Conservation (phyloP, 2,329 filamentous ascomycete genomes). For the Zymoseptoria ardabiliae region DNA sequence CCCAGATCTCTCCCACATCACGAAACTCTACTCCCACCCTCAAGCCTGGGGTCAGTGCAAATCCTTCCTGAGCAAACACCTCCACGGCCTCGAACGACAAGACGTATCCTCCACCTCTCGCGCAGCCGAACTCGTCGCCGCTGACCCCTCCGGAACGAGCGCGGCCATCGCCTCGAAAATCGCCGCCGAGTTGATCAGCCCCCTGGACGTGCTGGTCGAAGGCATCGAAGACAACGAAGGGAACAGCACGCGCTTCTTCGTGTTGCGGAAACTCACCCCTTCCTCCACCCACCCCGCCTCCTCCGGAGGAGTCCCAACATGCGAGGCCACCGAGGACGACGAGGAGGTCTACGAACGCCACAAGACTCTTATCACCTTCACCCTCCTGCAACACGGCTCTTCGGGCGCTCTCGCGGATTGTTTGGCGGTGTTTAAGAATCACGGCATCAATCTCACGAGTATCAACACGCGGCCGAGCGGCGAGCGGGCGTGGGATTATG, state of each 20-base stretch:
- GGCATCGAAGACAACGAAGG: constrained; percentile 66
- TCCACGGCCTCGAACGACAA: constrained; percentile 68
- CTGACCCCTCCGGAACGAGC: constrained; percentile 45
- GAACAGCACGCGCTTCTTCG: constrained; percentile 74
- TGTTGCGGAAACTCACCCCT: constrained; percentile 61
- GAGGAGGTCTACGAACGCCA: constrained; percentile 15
- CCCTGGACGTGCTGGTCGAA: constrained; percentile 60
- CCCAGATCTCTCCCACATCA: constrained; percentile 55
- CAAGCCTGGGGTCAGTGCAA: constrained; percentile 93
- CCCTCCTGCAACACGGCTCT: constrained; percentile 59
- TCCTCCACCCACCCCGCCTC: constrained; percentile 60
- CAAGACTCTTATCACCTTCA: constrained; percentile 79
- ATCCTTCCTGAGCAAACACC: constrained; percentile 60
- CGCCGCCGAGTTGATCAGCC: constrained; percentile 57
- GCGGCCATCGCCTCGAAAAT: constrained; percentile 74
- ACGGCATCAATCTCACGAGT: constrained; percentile 74
- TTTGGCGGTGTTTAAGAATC: constrained; percentile 67
- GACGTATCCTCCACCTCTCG: constrained; percentile 81
- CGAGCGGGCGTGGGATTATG: constrained; percentile 72
- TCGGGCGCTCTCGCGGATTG: constrained; percentile 80
- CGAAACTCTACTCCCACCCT: constrained; percentile 81
- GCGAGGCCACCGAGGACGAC: background rate
- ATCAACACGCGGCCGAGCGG: constrained; percentile 82
- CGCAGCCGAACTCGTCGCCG: constrained; percentile 68
- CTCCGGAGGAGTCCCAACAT: background rate